Evolutionary conservation across 805 yeast genomes (phyloP).

Genomic region (Torulaspora delbrueckii): DNA sequence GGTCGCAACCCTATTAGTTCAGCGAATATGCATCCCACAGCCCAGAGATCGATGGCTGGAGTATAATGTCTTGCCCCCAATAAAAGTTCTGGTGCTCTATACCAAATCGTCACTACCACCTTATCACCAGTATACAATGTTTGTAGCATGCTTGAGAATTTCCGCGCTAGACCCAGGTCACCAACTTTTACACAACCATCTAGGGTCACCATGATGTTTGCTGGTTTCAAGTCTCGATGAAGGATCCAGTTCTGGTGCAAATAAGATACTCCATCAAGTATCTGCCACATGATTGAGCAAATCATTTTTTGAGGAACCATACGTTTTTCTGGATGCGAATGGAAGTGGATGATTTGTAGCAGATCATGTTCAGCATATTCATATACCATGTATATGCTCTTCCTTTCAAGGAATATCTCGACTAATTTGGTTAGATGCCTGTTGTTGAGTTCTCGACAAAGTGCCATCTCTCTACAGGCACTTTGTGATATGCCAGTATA

Average conservation of each 20-base stretch:
- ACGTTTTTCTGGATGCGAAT: constrained; percentile 80
- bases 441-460: constrained; percentile 82
- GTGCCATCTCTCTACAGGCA: constrained; percentile 93
- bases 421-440: constrained; percentile 72
- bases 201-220: constrained; percentile 91
- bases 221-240: constrained; percentile 95
- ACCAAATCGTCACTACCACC: constrained; percentile 96
- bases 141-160: constrained; percentile 81
- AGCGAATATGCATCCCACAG: constrained; percentile 91
- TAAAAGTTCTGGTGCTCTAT: constrained; percentile 85
- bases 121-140: constrained; percentile 87
- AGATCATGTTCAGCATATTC: constrained; percentile 96
- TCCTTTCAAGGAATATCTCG: constrained; percentile 82
- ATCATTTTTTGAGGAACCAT: constrained; percentile 74
- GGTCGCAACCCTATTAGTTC: constrained; percentile 87
- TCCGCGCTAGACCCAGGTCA: constrained; percentile 86
- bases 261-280: constrained; percentile 83
- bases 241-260: constrained; percentile 94
- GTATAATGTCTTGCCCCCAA: constrained; percentile 92
- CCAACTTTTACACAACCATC: constrained; percentile 93
- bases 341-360: constrained; percentile 88
- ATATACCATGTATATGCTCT: constrained; percentile 88
- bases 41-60: constrained; percentile 92
- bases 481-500: constrained; percentile 95
- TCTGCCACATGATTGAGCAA: constrained; percentile 87